These are phyloP conservation scores for Zopfia rhizophila DNA, from an alignment of 2,329 filamentous ascomycete species.

Conservation along the genomic window DNA sequence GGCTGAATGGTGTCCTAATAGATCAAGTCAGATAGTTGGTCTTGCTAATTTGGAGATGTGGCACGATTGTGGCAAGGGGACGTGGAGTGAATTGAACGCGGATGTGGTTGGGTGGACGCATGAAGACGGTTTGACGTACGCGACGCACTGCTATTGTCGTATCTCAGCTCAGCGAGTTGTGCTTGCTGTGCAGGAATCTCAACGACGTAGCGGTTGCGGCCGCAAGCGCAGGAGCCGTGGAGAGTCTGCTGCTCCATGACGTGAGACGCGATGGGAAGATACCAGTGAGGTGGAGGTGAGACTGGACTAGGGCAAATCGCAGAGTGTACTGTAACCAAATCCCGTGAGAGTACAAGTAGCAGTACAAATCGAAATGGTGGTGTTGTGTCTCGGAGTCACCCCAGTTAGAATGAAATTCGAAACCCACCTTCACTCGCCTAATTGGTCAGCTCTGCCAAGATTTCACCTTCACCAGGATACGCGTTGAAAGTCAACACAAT, in stretches of 20 bases:
- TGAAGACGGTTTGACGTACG: conserved; percentile 73
- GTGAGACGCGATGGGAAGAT: neutral
- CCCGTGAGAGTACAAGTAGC: too few relatives aligned
- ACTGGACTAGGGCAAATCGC: neutral
- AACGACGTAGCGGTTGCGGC: conserved; percentile 84
- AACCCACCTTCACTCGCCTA: conserved; percentile 7
- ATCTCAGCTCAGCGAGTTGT: conserved; percentile 69
- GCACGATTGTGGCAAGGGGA: neutral
- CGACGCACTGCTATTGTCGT: conserved; percentile 75
- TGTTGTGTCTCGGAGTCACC: conserved; percentile 6
- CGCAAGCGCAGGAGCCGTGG: conserved; percentile 83
- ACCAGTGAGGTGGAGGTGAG: conserved; percentile 13
- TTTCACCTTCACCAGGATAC: too few relatives aligned
- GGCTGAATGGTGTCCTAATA: conserved; percentile 71
- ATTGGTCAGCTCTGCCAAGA: conserved; percentile 19
- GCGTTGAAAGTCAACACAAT: too few relatives aligned
- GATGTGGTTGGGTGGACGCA: conserved; percentile 1
- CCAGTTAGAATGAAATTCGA: conserved; percentile 13
- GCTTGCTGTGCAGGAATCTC: conserved; percentile 72
- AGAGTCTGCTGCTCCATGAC: conserved; percentile 61
- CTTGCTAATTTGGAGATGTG: neutral
- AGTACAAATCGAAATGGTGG: too few relatives aligned
- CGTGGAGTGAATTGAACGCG: neutral
- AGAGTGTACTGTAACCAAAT: conserved; percentile 3
- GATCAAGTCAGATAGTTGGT: neutral